Base-by-base conservation (phyloP, 805 yeast species). In the Candida patagonica region DNA sequence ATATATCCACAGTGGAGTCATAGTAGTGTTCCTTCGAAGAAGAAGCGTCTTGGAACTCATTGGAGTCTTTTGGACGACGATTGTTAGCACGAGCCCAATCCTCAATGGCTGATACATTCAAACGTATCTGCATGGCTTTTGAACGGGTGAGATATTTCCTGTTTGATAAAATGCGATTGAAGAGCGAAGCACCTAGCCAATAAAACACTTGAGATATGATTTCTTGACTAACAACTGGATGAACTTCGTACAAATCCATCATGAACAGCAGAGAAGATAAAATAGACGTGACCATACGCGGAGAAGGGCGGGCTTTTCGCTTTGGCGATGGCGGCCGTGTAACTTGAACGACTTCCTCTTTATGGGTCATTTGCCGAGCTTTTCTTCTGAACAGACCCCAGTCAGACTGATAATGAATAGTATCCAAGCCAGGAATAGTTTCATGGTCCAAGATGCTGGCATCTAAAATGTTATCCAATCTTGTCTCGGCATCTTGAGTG, bases 191-290 rank as follows among this genome's bases (percentile, higher is more conserved):
- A 7, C 87, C 77, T 19, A 87, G 63, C 80, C 88, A 87, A 57
- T 80, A 80, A 37, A 87, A 69, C 2, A 88, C 80, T 45, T 78
- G 78, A 0, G 92, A 73, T 27, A 86, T 68, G 27, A 94, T 73
- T 59, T 87, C 94, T 45, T 80, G 79, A 41, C 75, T 74, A n/a
- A 85, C 66, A 16, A 84, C 64, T 6, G 86, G 82, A 54, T 83
- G 89, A 6, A 86, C 82, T 47, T 79, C 74, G 57, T 83, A 94
- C 29, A 89, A 62, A 41, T 82, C 86, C 52, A 88, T 67, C 2
- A 92, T 89, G 52, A 88, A 86, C 32, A 86, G 70, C 39, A 94
- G 67, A 0, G 97, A 95, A 23, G 95, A 94, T 43, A 92, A 68
- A 1, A 88, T 80, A 51, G 92, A 94, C 20, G 88, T 76, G 39